Conservation (phyloP, 441 rosid genomes). For the Viola pubescens region DNA sequence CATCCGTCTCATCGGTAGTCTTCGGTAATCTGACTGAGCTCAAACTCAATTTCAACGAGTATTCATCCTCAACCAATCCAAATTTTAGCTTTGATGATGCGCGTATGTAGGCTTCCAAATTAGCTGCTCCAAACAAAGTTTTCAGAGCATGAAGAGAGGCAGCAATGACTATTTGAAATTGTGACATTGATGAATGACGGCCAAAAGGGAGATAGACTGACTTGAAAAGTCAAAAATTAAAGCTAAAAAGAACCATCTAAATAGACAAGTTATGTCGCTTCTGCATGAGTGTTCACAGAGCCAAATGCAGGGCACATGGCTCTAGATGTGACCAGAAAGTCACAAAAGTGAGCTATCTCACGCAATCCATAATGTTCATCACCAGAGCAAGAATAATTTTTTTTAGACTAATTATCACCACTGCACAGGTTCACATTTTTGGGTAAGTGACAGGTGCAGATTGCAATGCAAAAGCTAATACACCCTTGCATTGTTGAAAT, state of each 20-base stretch:
- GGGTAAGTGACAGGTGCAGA: no score
- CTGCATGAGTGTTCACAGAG: no score
- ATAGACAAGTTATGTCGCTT: no score
- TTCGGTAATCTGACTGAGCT: conserved; percentile 36
- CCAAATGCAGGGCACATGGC: no score
- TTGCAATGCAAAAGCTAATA: no score
- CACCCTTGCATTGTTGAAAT: no score
- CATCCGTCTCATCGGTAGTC: conserved; percentile 39
- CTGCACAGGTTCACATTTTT: no score
- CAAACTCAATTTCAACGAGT: conserved; percentile 24
- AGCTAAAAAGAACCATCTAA: neutral
- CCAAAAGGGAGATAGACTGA: neutral
- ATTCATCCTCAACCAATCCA: conserved; percentile 59
- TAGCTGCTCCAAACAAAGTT: conserved; percentile 41
- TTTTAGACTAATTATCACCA: no score
- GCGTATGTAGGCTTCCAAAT: conserved; percentile 60
- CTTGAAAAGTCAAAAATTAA: neutral
- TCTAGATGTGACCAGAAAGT: no score
- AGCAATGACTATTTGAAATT: neutral
- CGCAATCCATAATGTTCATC: no score
- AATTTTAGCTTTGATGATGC: conserved; percentile 78
- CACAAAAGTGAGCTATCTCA: no score
- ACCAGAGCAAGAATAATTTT: no score
- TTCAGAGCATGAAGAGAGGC: conserved; percentile 7
- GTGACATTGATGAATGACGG: neutral